These are phyloP conservation scores for Hanseniaspora taiwanica DNA, from an alignment of 805 yeast species.

Conservation along the genomic window DNA sequence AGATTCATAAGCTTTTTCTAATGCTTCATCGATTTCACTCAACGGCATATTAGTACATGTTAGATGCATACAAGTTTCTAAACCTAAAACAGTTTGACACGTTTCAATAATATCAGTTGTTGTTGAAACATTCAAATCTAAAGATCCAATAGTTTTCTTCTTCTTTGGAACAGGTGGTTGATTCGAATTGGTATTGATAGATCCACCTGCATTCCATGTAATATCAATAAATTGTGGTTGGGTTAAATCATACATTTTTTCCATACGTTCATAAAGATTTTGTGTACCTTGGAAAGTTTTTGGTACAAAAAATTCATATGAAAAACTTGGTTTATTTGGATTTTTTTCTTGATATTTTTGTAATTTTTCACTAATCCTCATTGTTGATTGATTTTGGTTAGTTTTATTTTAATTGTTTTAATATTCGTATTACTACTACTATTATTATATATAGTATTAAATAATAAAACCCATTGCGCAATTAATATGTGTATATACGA, in stretches of 20 bases:
- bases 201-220: conserved; percentile 99
- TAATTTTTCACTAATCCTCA: conserved; percentile 30
- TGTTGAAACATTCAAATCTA: no score
- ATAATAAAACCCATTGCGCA: no score
- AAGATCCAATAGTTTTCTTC: conserved; percentile 2
- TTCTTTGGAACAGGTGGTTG: background rate
- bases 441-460: no score
- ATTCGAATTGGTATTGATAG: conserved; percentile 24
- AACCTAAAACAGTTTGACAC: conserved; percentile 76
- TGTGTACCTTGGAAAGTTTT: conserved; percentile 96
- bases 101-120: conserved; percentile 90
- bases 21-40: conserved; percentile 68
- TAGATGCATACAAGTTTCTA: conserved; percentile 95
- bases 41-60: conserved; percentile 93
- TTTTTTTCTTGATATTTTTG: conserved; percentile 19
- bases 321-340: conserved; percentile 51
- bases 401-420: background rate
- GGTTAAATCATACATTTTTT: conserved; percentile 77
- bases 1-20: conserved; percentile 69
- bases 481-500: no score
- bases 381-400: conserved; percentile 6
- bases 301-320: conserved; percentile 95
- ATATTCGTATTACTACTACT: no score
- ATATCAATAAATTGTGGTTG: conserved; percentile 88
- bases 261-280: conserved; percentile 92